Base-by-base conservation (phyloP, 768 basidiomycete species). In the Trametes punicea region DNA sequence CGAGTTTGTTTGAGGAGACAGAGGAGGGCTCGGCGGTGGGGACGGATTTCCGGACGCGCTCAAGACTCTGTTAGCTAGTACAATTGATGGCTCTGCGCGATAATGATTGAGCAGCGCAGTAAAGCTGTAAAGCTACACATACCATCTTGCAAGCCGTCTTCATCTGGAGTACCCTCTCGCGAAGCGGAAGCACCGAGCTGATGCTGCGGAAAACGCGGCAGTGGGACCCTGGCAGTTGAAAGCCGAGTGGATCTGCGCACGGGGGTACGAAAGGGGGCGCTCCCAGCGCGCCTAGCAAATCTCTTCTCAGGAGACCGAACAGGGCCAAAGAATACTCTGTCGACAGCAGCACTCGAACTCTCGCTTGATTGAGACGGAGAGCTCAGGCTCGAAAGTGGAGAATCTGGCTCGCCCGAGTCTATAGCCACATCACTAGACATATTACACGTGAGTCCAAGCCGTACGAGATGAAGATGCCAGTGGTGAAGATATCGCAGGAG, bases 1-100 rank as follows among this genome's bases (percentile, higher is more conserved):
- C 47, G 61, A 40, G 46, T 60, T 42, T 62, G 62, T 38, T 49
- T 64, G 26, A 23, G 58, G 26, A 15, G 53, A n/a, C 16, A 38
- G 34, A 1, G 59, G 51, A 11, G 66, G 64, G 40, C 61, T 65
- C 1, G 82, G 82, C 4, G 82, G 82, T 16, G 88, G 88, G 16
- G 88, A 90, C 16, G 89, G 89, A 63, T 91, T 91, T 63, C 82
- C 83, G 55, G 82, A 80, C 48, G 89, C 88, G 46, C 82, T 77
- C 41, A 85, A 77, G 42, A 91, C 81, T 69, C 72, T 82, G 59
- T 74, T 80, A 29, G 85, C 89, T 46, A 91, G 73, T 4, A 77
- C 76, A 52, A 86, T 85, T 2, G 87, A 80, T 8, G 87, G 87
- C 65, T 90, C 88, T 68, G 54, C 7, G 38, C 42, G 38, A 10